Evolutionary conservation across 768 basidiomycete genomes (phyloP).

Genomic region (Serendipita vermifera): DNA sequence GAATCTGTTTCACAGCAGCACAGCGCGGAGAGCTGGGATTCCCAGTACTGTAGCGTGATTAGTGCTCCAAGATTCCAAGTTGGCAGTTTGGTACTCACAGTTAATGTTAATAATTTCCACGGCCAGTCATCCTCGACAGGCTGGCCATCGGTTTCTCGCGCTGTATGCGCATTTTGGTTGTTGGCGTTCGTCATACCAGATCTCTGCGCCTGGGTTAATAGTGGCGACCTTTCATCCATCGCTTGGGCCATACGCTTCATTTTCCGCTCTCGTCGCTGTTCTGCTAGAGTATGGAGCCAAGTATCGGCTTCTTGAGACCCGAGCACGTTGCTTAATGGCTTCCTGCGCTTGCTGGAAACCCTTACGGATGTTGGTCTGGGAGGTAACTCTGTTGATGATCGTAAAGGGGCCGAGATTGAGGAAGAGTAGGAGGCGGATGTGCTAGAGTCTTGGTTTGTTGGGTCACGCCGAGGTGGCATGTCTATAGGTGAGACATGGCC

Average conservation of each 20-base stretch:
- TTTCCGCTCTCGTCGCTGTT: background rate
- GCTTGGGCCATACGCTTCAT: background rate
- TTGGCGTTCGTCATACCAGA: constrained; percentile 9
- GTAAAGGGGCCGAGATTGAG: constrained; percentile 70
- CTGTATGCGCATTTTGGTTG: constrained; percentile 12
- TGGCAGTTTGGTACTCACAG: constrained; percentile 33
- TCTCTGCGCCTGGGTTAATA: constrained; percentile 10
- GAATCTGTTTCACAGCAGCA: constrained; percentile 5
- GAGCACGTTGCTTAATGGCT: constrained; percentile 14
- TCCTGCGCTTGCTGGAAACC: constrained; percentile 36
- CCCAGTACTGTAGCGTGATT: background rate
- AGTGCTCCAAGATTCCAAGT: background rate
- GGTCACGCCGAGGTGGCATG: constrained; percentile 15
- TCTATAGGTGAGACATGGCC: background rate
- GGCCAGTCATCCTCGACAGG: constrained; percentile 39
- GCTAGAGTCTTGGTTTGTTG: constrained; percentile 24
- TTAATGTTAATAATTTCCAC: constrained; percentile 48
- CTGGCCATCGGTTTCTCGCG: constrained; percentile 15
- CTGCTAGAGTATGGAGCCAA: constrained; percentile 12
- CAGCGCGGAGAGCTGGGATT: background rate
- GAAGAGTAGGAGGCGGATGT: constrained; percentile 57
- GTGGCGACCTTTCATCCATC: background rate
- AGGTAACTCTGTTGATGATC: constrained; percentile 37
- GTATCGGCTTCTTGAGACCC: constrained; percentile 17
- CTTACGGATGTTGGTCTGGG: constrained; percentile 46